Percentiles rank a stretch among this genome's conserved stretches.
These are phyloP conservation scores for Hypoxylon sp. DNA, from an alignment of 2,329 filamentous ascomycete species.

Conservation along the genomic window DNA sequence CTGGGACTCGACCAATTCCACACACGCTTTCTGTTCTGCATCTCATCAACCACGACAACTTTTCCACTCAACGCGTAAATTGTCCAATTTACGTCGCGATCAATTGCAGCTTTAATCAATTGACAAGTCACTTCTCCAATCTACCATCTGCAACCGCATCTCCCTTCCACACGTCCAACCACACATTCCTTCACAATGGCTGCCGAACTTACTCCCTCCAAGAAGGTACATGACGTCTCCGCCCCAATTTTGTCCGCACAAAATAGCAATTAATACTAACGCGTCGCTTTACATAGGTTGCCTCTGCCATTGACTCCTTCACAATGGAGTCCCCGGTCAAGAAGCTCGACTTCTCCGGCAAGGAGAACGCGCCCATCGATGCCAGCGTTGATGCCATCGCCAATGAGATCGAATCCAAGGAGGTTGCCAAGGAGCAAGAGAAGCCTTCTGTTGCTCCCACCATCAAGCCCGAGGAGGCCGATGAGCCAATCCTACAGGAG, in stretches of 20 bases:
- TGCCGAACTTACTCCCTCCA: conserved; percentile 75
- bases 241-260: conserved; percentile 31
- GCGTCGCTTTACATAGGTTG: conserved; percentile 71
- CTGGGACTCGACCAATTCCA: conserved; percentile 39
- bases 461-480: conserved; percentile 78
- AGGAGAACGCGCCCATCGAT: conserved; percentile 81
- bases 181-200: conserved; percentile 72
- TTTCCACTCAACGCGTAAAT: conserved; percentile 46
- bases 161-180: conserved; percentile 43
- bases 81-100: conserved; percentile 33
- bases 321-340: conserved; percentile 95
- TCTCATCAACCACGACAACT: conserved; percentile 44
- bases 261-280: conserved; percentile 43
- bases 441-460: conserved; percentile 62
- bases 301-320: conserved; percentile 86
- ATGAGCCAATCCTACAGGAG: conserved; percentile 94
- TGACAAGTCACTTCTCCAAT: conserved; percentile 19
- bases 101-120: conserved; percentile 20
- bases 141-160: conserved; percentile 45
- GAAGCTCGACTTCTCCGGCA: conserved; percentile 88
- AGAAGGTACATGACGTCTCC: conserved; percentile 65
- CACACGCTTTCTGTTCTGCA: conserved; percentile 46
- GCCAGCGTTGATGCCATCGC: conserved; percentile 66
- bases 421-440: conserved; percentile 62
- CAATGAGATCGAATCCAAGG: conserved; percentile 71